phyloP scores from a whole-genome alignment of 441 rosid species.

The Flueggea neowawraea region DNA sequence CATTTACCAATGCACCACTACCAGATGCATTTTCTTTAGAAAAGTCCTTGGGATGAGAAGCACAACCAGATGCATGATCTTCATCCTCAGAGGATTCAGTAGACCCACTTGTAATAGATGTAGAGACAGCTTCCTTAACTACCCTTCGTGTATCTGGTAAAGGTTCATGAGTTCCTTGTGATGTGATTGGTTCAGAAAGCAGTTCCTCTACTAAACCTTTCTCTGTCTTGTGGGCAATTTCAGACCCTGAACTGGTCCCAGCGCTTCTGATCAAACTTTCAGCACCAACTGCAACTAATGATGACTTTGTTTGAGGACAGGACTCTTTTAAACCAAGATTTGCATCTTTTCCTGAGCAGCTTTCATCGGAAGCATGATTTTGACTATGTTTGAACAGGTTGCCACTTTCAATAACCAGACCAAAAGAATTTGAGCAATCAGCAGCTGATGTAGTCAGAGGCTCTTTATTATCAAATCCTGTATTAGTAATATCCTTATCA shows the following conservation, averaged over 20 bases:
- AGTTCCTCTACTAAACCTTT: constrained; percentile 10
- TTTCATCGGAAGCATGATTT: constrained; percentile 48
- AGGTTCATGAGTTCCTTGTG: constrained; percentile 6
- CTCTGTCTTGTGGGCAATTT: constrained; percentile 13
- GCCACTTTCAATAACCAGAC: constrained; percentile 20
- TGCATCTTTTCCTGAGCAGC: constrained; percentile 31
- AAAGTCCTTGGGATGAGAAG: constrained; percentile 19
- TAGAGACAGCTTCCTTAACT: constrained; percentile 17
- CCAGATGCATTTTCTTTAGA: constrained; percentile 16
- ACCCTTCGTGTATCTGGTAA: constrained; percentile 11
- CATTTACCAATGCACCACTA: constrained; percentile 16
- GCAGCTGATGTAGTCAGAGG: constrained; percentile 16
- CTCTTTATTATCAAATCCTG: constrained; percentile 8
- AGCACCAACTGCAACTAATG: constrained; percentile 15
- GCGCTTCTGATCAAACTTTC: constrained; percentile 8
- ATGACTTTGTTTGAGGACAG: constrained; percentile 7
- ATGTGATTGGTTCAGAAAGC: constrained; percentile 14
- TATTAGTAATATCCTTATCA: constrained; percentile 15
- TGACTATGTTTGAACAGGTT: constrained; percentile 49
- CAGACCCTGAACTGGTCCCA: constrained; percentile 14
- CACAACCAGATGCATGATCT: constrained; percentile 15
- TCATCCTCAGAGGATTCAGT: constrained; percentile 7
- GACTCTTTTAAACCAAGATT: constrained; percentile 14
- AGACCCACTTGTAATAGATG: constrained; percentile 16
- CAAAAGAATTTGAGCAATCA: constrained; percentile 9